phyloP scores from a whole-genome alignment of 1,284 basidiomycete species.

The Omphalotus olearius region DNA sequence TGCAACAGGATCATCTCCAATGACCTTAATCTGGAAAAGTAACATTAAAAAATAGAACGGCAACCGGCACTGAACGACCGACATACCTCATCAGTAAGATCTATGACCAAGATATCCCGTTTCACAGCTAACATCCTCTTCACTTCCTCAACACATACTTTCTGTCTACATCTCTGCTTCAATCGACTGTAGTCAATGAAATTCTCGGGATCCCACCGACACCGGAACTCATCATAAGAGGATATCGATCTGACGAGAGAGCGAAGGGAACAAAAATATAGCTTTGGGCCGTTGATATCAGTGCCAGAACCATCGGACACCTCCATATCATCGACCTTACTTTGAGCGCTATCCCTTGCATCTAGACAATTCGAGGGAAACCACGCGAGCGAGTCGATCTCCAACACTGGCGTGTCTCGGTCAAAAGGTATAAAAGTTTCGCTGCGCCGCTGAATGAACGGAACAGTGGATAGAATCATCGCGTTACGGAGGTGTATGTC shows the following conservation, averaged over 20 bases:
- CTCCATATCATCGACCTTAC: background rate
- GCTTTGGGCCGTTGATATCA: constrained; percentile 13
- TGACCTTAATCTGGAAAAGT: constrained; percentile 16
- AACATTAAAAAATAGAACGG: background rate
- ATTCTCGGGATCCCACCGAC: constrained; percentile 42
- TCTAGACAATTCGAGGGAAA: background rate
- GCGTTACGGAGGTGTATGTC: constrained; percentile 55
- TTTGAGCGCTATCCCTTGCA: background rate
- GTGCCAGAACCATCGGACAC: background rate
- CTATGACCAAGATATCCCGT: constrained; percentile 41
- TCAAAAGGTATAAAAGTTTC: constrained; percentile 7
- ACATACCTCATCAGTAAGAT: constrained; percentile 49
- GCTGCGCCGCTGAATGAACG: constrained; percentile 17
- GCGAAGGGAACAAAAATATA: constrained; percentile 49
- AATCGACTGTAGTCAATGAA: constrained; percentile 47
- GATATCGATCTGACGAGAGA: constrained; percentile 46
- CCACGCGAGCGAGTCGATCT: constrained; percentile 1
- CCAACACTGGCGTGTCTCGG: constrained; percentile 15
- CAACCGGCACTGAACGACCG: constrained; percentile 20
- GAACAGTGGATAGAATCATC: constrained; percentile 49
- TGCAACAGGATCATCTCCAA: constrained; percentile 35
- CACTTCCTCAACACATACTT: constrained; percentile 47
- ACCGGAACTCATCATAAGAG: constrained; percentile 49
- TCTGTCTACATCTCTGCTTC: constrained; percentile 50
- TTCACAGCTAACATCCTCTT: constrained; percentile 48